Evolutionary conservation across 257 asterid species (phyloP), one percentile per base, ranked within the genome.

Genomic region (Penstemon barbatus): DNA sequence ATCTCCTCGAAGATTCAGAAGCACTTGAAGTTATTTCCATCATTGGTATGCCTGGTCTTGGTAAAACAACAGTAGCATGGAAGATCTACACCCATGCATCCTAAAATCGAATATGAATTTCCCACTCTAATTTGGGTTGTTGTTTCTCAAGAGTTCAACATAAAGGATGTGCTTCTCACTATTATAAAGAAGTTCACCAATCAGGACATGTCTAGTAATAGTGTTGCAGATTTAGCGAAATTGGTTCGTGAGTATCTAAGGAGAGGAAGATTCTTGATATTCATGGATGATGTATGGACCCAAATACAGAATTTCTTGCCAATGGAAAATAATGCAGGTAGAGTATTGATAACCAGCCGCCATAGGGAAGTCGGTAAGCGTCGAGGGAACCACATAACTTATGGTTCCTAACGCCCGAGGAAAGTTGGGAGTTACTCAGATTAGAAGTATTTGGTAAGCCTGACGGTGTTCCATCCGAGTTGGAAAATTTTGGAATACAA

Each of bases 321-420:
- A 5, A 46, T 54, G 42, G 61, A 62, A 41, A 62, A 61, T 8
- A 65, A 65, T 4, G 13, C 49, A 3, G 76, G 80, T 25, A 62
- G 78, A 67, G 61, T 81, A n/a, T 68, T 81, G 62, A 43, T 81
- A 18, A 78, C 86, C 0, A 81, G 72, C 38, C 72, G 83, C 9
- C 42, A 63, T 12, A 36, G 9, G 15, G 45, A 53, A 15, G 85
- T 77, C 18, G 85, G 72, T 42, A 10, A 5, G 1, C 41, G 63
- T 7, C 18, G 15, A 7, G 8, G 25, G 13, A 9, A 36, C 75
- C 77, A 12, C 78, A 74, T 55, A 36, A 57, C 15, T 8, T 81
- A 11, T 43, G 68, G 10, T 74, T 74, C 50, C 62, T 76, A 19
- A 65, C 8, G 0, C 38, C 7, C 5, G 54, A 66, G 0, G 79